Base-by-base conservation (phyloP, 176 grass and related monocot species). In the Rhipidocladum racemiflorum region DNA sequence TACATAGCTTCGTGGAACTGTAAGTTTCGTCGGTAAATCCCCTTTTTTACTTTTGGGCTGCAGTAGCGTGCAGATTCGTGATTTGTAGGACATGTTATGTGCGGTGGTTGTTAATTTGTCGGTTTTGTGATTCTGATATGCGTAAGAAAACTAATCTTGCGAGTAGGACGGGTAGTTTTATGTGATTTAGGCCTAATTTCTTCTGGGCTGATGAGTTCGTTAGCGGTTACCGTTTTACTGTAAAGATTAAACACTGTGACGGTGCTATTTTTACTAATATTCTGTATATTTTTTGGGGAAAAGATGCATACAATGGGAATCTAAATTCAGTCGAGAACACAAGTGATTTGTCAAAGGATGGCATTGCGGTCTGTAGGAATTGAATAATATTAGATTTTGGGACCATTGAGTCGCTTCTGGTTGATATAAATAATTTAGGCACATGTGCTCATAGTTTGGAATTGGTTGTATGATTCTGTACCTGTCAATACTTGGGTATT, bases 1-100 rank as follows among this genome's bases (percentile, higher is more conserved):
- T 44, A 79, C 80, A 83, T 74, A 50, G 51, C 53, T 57, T 73
- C 16, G 69, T 60, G 21, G 68, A 90, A 61, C 60, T 79, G 88
- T 90, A 79, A 87, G 88, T 75, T 74, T 59, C 38, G 16, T 60
- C 2, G 16, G 3, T 16, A 7, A 71, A 67, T 35, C 30, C 39
- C 10, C 6, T 15, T 11, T 13, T 14, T 16, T 14, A 6, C 9
- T 27, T 5, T 57, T 71, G 0, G 11, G 16, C 2, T 20, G 0
- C 0, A 11, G 0, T 50, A 25, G 25, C 7, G 9, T 56, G 2
- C 65, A 38, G 57, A 73, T 61, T 68, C 59, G 2, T 42, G 2
- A 32, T 43, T 18, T 83, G 18, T 78, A 24, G 5, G 38, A 6
- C 7, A 7, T 65, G 66, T 34, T 55, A 20, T 1, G 9, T 11